Percentiles rank a stretch among this genome's conserved stretches.
Conservation (phyloP, 202 grass and related monocot species). For the Musa balbisiana region DNA sequence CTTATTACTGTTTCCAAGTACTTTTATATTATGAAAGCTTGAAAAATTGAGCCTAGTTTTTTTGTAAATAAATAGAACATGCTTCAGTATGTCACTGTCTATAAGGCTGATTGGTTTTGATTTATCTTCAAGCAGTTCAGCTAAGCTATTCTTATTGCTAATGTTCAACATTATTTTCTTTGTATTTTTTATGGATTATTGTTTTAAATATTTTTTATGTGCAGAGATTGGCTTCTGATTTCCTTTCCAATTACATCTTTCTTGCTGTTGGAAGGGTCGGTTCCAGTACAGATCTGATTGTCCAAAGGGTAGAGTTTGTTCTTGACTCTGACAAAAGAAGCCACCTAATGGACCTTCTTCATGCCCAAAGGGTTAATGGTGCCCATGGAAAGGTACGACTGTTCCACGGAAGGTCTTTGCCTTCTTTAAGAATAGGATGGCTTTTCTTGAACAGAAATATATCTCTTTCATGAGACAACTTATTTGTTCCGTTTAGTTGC, state of each 20-base stretch:
- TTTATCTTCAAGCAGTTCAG: neutral
- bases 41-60: too few species aligned
- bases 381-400: slow-evolving; percentile 68
- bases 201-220: neutral
- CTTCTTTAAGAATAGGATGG: too few species aligned
- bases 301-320: slow-evolving; percentile 89
- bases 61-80: neutral
- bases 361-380: slow-evolving; percentile 76
- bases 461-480: too few species aligned
- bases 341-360: slow-evolving; percentile 94
- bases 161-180: neutral
- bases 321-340: slow-evolving; percentile 85
- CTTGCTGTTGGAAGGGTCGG: slow-evolving; percentile 99
- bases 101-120: neutral
- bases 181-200: neutral
- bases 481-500: neutral
- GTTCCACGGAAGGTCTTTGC: too few species aligned
- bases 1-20: neutral
- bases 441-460: too few species aligned
- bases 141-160: neutral
- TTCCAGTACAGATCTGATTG: slow-evolving; percentile 96
- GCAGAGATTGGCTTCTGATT: slow-evolving; percentile 91
- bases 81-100: neutral
- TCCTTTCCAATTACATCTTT: slow-evolving; percentile 86
- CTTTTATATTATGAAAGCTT: neutral